phyloP scores from a whole-genome alignment of 352 stramenopile genomes.

The Phytophthora pseudosyringae region DNA sequence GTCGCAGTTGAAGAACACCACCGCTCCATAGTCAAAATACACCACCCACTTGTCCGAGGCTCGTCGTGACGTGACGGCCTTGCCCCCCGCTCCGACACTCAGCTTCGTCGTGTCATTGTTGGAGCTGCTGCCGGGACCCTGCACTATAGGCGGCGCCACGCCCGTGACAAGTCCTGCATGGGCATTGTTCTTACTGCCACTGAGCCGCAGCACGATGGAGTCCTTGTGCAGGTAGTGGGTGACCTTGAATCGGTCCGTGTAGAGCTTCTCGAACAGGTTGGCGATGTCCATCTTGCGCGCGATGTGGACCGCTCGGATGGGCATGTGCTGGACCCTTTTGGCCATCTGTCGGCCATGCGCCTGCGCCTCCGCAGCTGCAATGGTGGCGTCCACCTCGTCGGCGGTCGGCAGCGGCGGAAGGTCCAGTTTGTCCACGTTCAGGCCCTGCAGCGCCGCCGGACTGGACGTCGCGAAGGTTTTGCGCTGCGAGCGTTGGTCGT shows the following conservation, averaged over 20 bases:
- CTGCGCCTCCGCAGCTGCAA: slow-evolving; percentile 63
- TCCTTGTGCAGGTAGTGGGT: slow-evolving; percentile 84
- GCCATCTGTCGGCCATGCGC: slow-evolving; percentile 49
- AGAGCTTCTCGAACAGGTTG: slow-evolving; percentile 87
- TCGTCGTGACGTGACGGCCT: slow-evolving; percentile 66
- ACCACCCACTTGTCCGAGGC: slow-evolving; percentile 93
- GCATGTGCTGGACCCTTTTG: slow-evolving; percentile 79
- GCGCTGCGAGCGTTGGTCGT: slow-evolving; percentile 10
- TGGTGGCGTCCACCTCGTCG: slow-evolving; percentile 73
- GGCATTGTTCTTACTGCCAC: slow-evolving; percentile 44
- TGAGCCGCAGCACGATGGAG: slow-evolving; percentile 76
- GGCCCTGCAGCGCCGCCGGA: slow-evolving; percentile 13
- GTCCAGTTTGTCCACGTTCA: slow-evolving; percentile 44
- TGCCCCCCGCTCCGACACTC: slow-evolving; percentile 47
- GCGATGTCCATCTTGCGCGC: slow-evolving; percentile 89
- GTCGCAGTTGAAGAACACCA: slow-evolving; percentile 94
- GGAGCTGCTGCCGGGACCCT: slow-evolving; percentile 8
- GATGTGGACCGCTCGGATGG: slow-evolving; percentile 82
- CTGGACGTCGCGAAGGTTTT: slow-evolving; percentile 24
- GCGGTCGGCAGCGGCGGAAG: slow-evolving; percentile 59
- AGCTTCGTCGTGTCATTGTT: slow-evolving; percentile 51
- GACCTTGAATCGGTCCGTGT: slow-evolving; percentile 85
- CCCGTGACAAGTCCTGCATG: slow-evolving; percentile 50
- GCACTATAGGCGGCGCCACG: slow-evolving; percentile 24
- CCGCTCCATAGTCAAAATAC: slow-evolving; percentile 92